These are phyloP conservation scores for Aspergillus homomorphus DNA, from an alignment of 495 filamentous ascomycete genomes.

Conservation along the genomic window DNA sequence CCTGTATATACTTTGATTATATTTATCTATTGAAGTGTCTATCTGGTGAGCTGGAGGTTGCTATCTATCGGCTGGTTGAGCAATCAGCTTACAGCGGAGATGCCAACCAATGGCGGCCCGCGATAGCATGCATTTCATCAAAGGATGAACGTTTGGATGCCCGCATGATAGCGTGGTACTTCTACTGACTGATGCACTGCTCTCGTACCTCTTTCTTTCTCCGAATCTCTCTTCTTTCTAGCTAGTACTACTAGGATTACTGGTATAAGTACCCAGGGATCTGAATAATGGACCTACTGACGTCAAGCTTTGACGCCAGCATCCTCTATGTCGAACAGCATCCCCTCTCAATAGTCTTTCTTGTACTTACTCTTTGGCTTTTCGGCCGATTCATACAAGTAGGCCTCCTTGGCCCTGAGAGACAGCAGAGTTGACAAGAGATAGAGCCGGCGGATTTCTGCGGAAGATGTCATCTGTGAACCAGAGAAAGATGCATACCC, in stretches of 20 bases:
- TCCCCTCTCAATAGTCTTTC: slow-evolving; percentile 2
- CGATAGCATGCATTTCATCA: neutral
- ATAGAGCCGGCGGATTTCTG: neutral
- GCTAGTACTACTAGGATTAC: neutral
- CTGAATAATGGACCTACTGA: neutral
- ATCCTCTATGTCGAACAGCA: slow-evolving; percentile 3
- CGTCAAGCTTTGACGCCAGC: neutral
- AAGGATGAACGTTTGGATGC: slow-evolving; percentile 1
- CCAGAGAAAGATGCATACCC: slow-evolving; percentile 19
- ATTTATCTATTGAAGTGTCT: neutral
- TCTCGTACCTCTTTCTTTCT: neutral
- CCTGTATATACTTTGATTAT: slow-evolving; percentile 15
- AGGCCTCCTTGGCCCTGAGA: neutral
- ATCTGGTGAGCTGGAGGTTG: neutral
- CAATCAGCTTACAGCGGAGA: slow-evolving; percentile 13
- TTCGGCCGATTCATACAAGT: slow-evolving; percentile 17
- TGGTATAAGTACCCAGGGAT: neutral
- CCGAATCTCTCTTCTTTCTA: no score
- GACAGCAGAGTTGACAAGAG: neutral
- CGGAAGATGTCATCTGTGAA: neutral
- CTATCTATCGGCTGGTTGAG: slow-evolving; percentile 7
- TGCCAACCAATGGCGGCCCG: slow-evolving; percentile 7
- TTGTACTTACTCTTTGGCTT: slow-evolving; percentile 5
- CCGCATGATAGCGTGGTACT: neutral
- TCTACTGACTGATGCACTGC: neutral